Base-by-base conservation (phyloP, 2,329 filamentous ascomycete genomes). In the Myriosclerotinia duriaeana region DNA sequence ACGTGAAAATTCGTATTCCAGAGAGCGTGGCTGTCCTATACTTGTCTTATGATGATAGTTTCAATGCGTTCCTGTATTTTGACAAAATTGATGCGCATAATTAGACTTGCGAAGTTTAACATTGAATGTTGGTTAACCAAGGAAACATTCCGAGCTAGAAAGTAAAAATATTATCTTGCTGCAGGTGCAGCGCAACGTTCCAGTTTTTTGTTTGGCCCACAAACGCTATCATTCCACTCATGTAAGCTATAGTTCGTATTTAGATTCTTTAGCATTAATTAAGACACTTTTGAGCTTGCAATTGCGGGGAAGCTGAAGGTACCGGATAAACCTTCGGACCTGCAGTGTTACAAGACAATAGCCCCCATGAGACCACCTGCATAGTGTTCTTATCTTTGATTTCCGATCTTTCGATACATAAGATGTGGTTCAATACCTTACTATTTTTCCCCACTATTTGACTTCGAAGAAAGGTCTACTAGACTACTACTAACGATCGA, bases 111-210 rank as follows among this genome's bases (percentile, higher is more conserved):
- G 14, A 38, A 22, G 8, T 50, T 7, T 38, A 30, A 38, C 8
- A 14, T 40, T 15, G 5, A 4, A 8, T n/a, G 26, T 53, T 30
- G 46, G n/a, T 40, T 20, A 50, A 40, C 12, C 42, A 26, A 42
- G 14, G 44, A 48, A 40, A 36, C 2, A 9, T 22, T 26, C 11
- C 8, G 34, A 26, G 3, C 9, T 26, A 38, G n/a, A 20, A 34
- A 42, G 15, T 48, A 9, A 34, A 34, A 14, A 30, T 7, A 40
- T 2, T 14, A 58, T 26, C 11, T 40, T 50, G 26, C 53, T 65
- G 63, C 53, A 65, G 22, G 42, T 40, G n/a, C 42, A 40, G 59
- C 46, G 65, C 60, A 66, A 66, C 65, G 59, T 66, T 66, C 42
- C 65, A 66, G 40, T 44, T 30, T n/a, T 42, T 22, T 26, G 36